A percentile compares a stretch with the other conserved stretches of the same genome.
phyloP scores from a whole-genome alignment of 345 rosid genomes.

The Salix koriyanagi region DNA sequence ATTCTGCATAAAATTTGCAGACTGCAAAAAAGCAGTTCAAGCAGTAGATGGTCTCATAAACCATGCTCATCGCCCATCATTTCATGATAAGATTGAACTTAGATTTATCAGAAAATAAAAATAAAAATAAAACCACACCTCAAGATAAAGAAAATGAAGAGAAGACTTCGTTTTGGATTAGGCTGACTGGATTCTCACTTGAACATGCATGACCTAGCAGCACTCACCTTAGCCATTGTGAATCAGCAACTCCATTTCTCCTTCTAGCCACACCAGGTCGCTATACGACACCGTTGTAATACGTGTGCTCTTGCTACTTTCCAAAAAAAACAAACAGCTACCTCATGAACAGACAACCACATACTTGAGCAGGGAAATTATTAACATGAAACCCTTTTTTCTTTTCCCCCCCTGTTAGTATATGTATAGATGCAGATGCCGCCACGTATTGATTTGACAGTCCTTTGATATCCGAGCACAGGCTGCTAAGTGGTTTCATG shows the following conservation, averaged over 20 bases:
- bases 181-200: not conserved
- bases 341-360: not conserved
- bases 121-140: too few species aligned
- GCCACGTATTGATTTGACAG: not conserved
- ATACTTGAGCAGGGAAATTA: not conserved
- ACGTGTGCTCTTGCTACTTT: not conserved
- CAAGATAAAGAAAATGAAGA: too few species aligned
- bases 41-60: not conserved
- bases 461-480: not conserved
- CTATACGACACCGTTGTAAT: not conserved
- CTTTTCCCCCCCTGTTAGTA: rapidly evolving
- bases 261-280: not conserved
- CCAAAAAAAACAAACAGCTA: not conserved
- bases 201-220: not conserved
- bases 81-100: not conserved
- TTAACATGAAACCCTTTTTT: not conserved
- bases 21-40: too few species aligned
- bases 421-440: not conserved
- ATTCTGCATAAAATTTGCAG: too few species aligned
- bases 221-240: not conserved
- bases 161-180: not conserved
- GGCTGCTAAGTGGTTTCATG: too few species aligned
- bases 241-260: not conserved
- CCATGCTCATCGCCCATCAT: not conserved
- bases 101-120: too few species aligned